A percentile compares a stretch with the other conserved stretches of the same genome.
phyloP scores from a whole-genome alignment of 1,284 basidiomycete genomes.

The Fomitopsis pinicola region DNA sequence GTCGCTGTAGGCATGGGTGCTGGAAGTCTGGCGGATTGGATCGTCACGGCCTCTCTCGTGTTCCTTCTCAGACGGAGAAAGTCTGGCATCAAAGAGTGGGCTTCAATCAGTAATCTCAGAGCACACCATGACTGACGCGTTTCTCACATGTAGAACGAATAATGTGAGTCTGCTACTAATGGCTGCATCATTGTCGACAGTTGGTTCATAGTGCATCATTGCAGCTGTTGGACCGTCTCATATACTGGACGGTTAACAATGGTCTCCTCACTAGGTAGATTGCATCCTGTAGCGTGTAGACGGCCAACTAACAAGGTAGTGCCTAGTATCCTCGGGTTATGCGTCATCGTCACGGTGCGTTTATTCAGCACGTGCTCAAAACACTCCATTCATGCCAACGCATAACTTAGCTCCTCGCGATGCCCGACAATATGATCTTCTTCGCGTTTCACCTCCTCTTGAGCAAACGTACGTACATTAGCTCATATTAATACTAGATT shows the following conservation, averaged over 20 bases:
- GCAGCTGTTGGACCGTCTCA: constrained; percentile 11
- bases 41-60: constrained; percentile 14
- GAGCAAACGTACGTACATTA: no score
- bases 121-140: neutral
- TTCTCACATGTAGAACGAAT: no score
- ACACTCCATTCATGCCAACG: no score
- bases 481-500: no score
- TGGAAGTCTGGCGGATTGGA: constrained; percentile 12
- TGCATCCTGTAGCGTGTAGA: neutral
- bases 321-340: constrained; percentile 9
- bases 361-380: no score
- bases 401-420: no score
- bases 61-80: constrained; percentile 7
- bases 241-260: constrained; percentile 15
- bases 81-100: constrained; percentile 10
- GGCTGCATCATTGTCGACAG: neutral
- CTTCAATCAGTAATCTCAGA: constrained; percentile 2
- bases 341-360: constrained; percentile 12
- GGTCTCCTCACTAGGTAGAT: constrained; percentile 11
- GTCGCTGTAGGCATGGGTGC: constrained; percentile 9
- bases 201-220: neutral
- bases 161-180: no score
- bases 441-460: no score
- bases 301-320: neutral
- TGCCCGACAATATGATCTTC: no score